Percentiles rank a stretch among this genome's conserved stretches.
phyloP scores from a whole-genome alignment of 352 stramenopile genomes.

The Phytophthora quininea region DNA sequence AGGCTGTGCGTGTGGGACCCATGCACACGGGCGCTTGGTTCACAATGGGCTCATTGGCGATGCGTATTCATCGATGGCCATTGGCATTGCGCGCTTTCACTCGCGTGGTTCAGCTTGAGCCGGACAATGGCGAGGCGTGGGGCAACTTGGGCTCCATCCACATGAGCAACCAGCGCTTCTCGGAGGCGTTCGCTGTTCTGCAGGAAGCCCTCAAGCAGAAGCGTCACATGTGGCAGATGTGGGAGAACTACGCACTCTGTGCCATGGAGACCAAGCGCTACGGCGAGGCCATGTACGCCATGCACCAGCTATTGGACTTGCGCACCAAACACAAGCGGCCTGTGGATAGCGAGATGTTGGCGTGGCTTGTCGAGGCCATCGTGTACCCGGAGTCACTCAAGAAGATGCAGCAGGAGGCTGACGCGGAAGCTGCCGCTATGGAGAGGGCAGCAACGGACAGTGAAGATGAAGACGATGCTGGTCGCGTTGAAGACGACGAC shows the following conservation, averaged over 20 bases:
- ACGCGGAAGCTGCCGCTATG: slow-evolving; percentile 27
- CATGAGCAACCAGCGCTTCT: slow-evolving; percentile 79
- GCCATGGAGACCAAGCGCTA: slow-evolving; percentile 78
- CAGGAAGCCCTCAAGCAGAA: slow-evolving; percentile 90
- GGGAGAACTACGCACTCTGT: slow-evolving; percentile 90
- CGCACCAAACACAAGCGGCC: slow-evolving; percentile 81
- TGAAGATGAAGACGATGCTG: slow-evolving; percentile 33
- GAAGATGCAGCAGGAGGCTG: slow-evolving; percentile 44
- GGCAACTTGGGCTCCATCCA: slow-evolving; percentile 96
- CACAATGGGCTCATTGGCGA: slow-evolving; percentile 89
- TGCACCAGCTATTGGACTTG: slow-evolving; percentile 84
- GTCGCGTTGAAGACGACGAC: slow-evolving; percentile 38
- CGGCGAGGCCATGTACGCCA: slow-evolving; percentile 83
- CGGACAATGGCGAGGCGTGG: slow-evolving; percentile 94
- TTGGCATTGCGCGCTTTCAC: slow-evolving; percentile 90
- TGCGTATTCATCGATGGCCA: slow-evolving; percentile 90
- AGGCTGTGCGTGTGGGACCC: slow-evolving; percentile 88
- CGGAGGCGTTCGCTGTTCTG: slow-evolving; percentile 83
- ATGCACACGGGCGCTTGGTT: slow-evolving; percentile 94
- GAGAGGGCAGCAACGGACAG: slow-evolving; percentile 24
- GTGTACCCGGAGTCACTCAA: slow-evolving; percentile 64
- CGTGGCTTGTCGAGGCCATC: slow-evolving; percentile 83
- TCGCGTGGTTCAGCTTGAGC: slow-evolving; percentile 94
- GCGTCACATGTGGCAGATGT: slow-evolving; percentile 92
- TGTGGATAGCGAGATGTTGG: slow-evolving; percentile 78